Conservation (phyloP, 2,329 filamentous ascomycete genomes). For the Magnaporthiopsis rhizophila region DNA sequence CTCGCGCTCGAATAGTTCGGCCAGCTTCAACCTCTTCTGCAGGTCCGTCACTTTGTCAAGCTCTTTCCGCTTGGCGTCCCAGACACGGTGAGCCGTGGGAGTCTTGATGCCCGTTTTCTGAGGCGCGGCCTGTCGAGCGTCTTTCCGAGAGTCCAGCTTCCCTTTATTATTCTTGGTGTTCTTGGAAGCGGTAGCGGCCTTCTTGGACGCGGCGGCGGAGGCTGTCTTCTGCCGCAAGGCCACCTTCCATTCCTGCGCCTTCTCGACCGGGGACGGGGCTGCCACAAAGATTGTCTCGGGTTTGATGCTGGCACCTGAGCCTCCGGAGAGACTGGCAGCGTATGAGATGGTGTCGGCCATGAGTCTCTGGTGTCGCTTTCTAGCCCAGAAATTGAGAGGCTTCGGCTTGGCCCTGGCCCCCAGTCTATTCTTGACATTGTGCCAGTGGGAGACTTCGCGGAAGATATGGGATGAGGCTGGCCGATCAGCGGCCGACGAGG, state of each 20-base stretch:
- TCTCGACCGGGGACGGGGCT: conserved; percentile 7
- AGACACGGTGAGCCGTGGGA: conserved; percentile 30
- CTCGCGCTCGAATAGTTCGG: conserved; percentile 36
- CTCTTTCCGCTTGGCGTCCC: conserved; percentile 34
- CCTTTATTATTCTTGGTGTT: conserved; percentile 27
- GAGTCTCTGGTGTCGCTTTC: conserved; percentile 50
- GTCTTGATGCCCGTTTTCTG: conserved; percentile 10
- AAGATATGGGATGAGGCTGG: conserved; percentile 28
- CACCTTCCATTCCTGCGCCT: conserved; percentile 14
- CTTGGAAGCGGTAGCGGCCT: conserved; percentile 4
- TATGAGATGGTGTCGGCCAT: conserved; percentile 63
- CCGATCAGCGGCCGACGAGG: conserved; percentile 18
- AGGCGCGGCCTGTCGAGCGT: conserved; percentile 23
- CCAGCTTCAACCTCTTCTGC: conserved; percentile 37
- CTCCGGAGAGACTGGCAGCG: conserved; percentile 60
- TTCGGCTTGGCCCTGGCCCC: conserved; percentile 27
- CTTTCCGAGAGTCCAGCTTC: conserved; percentile 17
- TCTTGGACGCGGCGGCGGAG: background rate
- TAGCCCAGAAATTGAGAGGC: conserved; percentile 22
- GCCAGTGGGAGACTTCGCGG: conserved; percentile 51
- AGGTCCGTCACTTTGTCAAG: conserved; percentile 37
- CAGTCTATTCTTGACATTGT: conserved; percentile 46
- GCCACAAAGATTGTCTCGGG: conserved; percentile 54
- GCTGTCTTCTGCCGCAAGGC: conserved; percentile 16
- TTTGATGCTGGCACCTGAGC: conserved; percentile 53